phyloP scores from a whole-genome alignment of 805 yeast species.

The Cyberlindnera japonica region DNA sequence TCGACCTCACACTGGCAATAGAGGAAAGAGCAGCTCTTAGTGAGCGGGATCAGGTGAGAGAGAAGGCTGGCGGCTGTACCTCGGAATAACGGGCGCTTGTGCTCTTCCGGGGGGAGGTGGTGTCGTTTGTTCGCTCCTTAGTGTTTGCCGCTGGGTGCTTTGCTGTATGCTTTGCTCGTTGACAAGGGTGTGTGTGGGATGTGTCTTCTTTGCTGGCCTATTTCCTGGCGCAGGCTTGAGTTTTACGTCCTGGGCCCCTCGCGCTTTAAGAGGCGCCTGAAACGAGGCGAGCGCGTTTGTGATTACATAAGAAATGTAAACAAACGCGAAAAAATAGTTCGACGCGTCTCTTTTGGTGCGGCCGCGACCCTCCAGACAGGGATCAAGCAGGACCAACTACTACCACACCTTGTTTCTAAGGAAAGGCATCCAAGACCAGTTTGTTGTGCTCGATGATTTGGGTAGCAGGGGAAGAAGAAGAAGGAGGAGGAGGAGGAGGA shows the following conservation, averaged over 20 bases:
- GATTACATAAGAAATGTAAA: slow-evolving; percentile 13
- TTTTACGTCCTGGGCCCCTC: slow-evolving; percentile 5
- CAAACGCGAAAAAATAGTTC: slow-evolving; percentile 13
- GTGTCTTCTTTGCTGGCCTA: not conserved
- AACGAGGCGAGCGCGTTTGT: slow-evolving; percentile 6
- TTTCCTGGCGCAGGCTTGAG: too few relatives aligned
- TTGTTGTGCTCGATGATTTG: too few relatives aligned
- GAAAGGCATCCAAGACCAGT: too few relatives aligned
- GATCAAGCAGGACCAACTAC: not conserved
- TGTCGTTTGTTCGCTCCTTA: not conserved
- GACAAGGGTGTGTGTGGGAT: not conserved
- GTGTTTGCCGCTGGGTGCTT: not conserved
- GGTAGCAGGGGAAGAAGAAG: too few relatives aligned
- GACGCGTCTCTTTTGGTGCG: slow-evolving; percentile 11
- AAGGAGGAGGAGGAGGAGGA: too few relatives aligned
- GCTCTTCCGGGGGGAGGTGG: not conserved
- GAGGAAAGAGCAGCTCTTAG: not conserved
- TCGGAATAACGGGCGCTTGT: not conserved
- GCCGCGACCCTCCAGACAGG: not conserved
- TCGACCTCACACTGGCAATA: not conserved
- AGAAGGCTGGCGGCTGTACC: too few relatives aligned
- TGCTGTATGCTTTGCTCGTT: too few relatives aligned
- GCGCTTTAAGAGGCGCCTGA: slow-evolving; percentile 12
- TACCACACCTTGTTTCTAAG: too few relatives aligned
- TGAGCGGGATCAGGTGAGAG: not conserved